phyloP scores from a whole-genome alignment of 1,284 basidiomycete genomes.

The Irpex rosettiformis region DNA sequence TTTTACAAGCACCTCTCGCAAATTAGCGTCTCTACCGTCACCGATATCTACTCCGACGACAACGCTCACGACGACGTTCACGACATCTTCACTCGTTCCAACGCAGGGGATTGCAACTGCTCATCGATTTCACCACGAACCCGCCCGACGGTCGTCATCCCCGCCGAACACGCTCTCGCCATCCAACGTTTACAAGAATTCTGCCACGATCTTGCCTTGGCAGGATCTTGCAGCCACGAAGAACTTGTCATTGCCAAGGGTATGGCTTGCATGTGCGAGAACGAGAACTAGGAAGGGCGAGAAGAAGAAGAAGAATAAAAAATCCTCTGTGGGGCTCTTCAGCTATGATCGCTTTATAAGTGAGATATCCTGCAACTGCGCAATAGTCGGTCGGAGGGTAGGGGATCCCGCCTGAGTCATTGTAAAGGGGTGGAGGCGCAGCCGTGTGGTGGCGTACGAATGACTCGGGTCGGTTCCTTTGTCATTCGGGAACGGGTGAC shows the following conservation, averaged over 20 bases:
- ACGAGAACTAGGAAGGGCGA: neutral
- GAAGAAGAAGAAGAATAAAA: neutral
- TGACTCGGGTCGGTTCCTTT: neutral
- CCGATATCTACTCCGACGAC: slow-evolving; percentile 24
- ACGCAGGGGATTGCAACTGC: neutral
- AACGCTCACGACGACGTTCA: slow-evolving; percentile 16
- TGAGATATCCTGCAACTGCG: neutral
- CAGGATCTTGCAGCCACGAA: slow-evolving; percentile 6
- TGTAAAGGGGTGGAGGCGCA: too few relatives aligned
- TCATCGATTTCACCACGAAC: neutral
- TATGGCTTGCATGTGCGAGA: neutral
- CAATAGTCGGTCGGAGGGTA: neutral
- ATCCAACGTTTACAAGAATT: slow-evolving; percentile 31
- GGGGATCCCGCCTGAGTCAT: neutral
- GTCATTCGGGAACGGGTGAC: too few relatives aligned
- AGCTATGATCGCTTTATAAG: neutral
- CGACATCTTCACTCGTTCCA: slow-evolving; percentile 3
- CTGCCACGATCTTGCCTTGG: slow-evolving; percentile 29
- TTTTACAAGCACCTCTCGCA: slow-evolving; percentile 29
- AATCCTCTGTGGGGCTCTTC: neutral
- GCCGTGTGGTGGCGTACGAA: neutral
- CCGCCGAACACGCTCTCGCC: slow-evolving; percentile 25
- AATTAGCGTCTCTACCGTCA: slow-evolving; percentile 28
- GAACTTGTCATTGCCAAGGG: neutral
- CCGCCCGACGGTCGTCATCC: slow-evolving; percentile 13